A percentile compares a stretch with the other conserved stretches of the same genome.
These are phyloP conservation scores for Chaetomium cochliodes DNA, from an alignment of 495 filamentous ascomycete species.

Conservation along the genomic window DNA sequence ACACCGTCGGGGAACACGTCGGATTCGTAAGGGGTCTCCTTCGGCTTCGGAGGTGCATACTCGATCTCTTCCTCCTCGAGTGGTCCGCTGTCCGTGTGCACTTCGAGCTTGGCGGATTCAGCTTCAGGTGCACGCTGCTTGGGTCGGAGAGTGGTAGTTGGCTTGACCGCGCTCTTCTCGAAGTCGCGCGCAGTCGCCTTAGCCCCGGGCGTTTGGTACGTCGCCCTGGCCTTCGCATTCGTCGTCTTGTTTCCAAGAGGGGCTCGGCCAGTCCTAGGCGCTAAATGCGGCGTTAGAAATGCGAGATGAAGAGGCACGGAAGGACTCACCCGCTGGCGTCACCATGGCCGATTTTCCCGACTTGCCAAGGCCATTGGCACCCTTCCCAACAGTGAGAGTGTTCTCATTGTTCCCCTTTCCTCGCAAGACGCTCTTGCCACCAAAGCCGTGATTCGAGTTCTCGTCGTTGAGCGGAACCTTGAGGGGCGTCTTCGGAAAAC, in stretches of 20 bases:
- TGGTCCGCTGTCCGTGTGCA: constrained; percentile 39
- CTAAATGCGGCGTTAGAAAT: constrained; percentile 45
- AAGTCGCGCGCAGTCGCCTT: constrained; percentile 44
- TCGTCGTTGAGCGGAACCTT: constrained; percentile 85
- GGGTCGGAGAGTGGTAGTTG: constrained; percentile 36
- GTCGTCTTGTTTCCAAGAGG: constrained; percentile 92
- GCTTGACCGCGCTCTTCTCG: constrained; percentile 44
- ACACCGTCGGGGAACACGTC: constrained; percentile 67
- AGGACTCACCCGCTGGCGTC: constrained; percentile 60
- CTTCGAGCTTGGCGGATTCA: constrained; percentile 47
- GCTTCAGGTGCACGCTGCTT: constrained; percentile 46
- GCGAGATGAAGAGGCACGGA: background rate
- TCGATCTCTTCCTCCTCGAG: constrained; percentile 61
- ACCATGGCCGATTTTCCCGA: constrained; percentile 56
- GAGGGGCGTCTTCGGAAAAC: constrained; percentile 79
- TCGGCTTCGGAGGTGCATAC: constrained; percentile 45
- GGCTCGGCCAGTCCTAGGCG: constrained; percentile 65
- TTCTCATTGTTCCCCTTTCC: constrained; percentile 62
- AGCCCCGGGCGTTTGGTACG: constrained; percentile 53
- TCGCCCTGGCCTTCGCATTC: constrained; percentile 78
- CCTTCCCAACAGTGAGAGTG: constrained; percentile 58
- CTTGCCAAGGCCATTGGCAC: constrained; percentile 48
- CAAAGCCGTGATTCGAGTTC: constrained; percentile 62
- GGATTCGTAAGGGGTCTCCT: constrained; percentile 70
- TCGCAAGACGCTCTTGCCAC: constrained; percentile 60